Evolutionary conservation across 2,329 filamentous ascomycete genomes (phyloP), one percentile per base, ranked within the genome.

Genomic region (Escovopsis weberi): DNA sequence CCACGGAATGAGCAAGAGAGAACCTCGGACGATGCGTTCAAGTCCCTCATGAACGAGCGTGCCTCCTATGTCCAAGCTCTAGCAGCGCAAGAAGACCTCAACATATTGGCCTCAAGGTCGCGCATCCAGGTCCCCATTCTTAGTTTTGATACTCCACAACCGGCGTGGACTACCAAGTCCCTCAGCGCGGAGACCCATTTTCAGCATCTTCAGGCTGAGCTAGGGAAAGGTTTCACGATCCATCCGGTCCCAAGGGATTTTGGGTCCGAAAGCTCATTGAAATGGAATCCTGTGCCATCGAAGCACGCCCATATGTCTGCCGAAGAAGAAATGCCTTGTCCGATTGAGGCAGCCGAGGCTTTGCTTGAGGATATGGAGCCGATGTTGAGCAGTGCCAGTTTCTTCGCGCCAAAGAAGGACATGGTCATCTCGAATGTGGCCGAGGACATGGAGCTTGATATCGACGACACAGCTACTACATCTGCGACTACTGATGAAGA

Each of bases 111-210:
- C 12, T 50, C 53, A 4, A 43, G 52, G 1, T 45, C 57, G 5
- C 51, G 59, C 26, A 36, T 63, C 18, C 45, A 50, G 2, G 50
- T 59, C 35, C 59, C 59, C 6, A 33, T 43, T 7, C 38, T 60
- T 23, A 46, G 55, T 28, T 61, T 59, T 34, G 45, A 46, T 2
- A 48, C 50, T 19, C 44, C 52, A 12, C 37, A 43, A 5, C 48
- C 53, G 1, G 45, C 47, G 33, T 62, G 59, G 59, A 23, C 15
- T 1, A 5, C 19, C 1, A 28, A 48, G 18, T 12, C 43, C 9
- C 49, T 44, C 28, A 50, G 12, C 4, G 39, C 57, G 4, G 45
- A 48, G n/a, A 26, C 43, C 6, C 59, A 61, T 3, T 50, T 56
- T 12, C 23, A n/a, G 1, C 55, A 51, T 48, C 49, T 64, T 12